These are phyloP conservation scores for Aciculosporium take DNA, from an alignment of 2,329 filamentous ascomycete genomes.

Conservation along the genomic window DNA sequence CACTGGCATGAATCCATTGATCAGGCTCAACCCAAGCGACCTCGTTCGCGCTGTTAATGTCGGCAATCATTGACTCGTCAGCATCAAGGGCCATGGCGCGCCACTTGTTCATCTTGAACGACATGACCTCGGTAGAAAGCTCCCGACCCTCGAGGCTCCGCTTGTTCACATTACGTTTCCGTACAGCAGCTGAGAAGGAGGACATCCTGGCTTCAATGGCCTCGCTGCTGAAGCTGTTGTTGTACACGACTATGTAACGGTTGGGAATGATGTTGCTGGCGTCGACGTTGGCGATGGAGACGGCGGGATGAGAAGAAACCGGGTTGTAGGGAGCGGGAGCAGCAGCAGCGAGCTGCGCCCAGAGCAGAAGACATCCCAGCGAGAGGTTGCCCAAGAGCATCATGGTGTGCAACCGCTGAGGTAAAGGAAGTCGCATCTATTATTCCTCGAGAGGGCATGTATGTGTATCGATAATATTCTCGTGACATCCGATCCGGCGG, in stretches of 20 bases:
- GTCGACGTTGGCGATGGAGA: slow-evolving; percentile 36
- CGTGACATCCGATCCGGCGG: slow-evolving; percentile 1
- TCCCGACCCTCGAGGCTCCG: slow-evolving; percentile 31
- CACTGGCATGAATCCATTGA: slow-evolving; percentile 29
- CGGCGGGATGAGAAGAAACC: slow-evolving; percentile 4
- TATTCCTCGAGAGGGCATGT: neutral
- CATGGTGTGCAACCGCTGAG: neutral
- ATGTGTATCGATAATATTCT: neutral
- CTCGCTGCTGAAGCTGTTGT: slow-evolving; percentile 34
- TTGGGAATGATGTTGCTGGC: slow-evolving; percentile 36
- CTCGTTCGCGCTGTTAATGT: slow-evolving; percentile 33
- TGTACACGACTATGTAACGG: slow-evolving; percentile 52
- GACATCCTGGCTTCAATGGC: slow-evolving; percentile 35
- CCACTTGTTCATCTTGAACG: slow-evolving; percentile 35
- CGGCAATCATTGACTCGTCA: slow-evolving; percentile 33
- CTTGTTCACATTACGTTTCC: slow-evolving; percentile 43
- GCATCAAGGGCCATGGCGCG: slow-evolving; percentile 39
- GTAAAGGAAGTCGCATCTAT: neutral
- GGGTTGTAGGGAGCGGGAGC: neutral
- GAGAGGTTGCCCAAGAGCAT: neutral
- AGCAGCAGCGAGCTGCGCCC: slow-evolving; percentile 1
- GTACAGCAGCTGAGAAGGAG: slow-evolving; percentile 32
- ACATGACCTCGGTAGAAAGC: slow-evolving; percentile 32
- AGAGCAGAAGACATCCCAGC: neutral
- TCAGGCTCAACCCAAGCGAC: slow-evolving; percentile 42